These are phyloP conservation scores for Syzygium aqueum DNA, from an alignment of 345 rosid species.

Conservation along the genomic window DNA sequence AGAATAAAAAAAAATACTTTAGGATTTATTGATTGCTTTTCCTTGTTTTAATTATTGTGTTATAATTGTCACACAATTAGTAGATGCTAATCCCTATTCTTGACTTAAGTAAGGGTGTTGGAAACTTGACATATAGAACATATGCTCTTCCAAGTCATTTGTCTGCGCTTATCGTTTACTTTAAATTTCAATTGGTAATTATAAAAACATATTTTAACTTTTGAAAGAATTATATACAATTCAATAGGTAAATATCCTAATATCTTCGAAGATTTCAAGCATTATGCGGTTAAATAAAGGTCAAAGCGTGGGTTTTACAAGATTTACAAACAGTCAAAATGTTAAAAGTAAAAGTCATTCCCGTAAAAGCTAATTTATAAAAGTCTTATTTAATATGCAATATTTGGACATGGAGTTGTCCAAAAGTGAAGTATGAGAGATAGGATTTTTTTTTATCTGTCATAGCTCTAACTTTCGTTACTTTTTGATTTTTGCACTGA, in stretches of 20 bases:
- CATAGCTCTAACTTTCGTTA: too few relatives aligned
- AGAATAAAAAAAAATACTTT: too few relatives aligned
- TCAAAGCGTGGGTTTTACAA: neutral
- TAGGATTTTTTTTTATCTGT: too few relatives aligned
- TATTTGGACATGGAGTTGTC: neutral
- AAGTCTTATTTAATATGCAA: neutral
- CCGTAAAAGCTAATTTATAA: neutral
- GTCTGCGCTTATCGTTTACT: neutral
- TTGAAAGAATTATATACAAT: neutral
- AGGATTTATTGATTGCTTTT: neutral
- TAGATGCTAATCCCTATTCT: neutral
- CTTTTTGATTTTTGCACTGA: too few relatives aligned
- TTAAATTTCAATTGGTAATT: neutral
- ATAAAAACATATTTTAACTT: neutral
- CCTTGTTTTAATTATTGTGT: neutral
- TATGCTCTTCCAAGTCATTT: neutral
- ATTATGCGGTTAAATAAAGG: neutral
- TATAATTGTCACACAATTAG: neutral
- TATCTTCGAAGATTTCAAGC: neutral
- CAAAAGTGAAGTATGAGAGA: neutral
- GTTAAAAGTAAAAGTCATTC: neutral
- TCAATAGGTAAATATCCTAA: neutral
- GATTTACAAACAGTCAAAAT: neutral
- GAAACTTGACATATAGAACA: neutral
- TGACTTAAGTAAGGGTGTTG: neutral